These are phyloP conservation scores for Rhodotorula babjevae DNA, from an alignment of 768 basidiomycete genomes.

Conservation along the genomic window DNA sequence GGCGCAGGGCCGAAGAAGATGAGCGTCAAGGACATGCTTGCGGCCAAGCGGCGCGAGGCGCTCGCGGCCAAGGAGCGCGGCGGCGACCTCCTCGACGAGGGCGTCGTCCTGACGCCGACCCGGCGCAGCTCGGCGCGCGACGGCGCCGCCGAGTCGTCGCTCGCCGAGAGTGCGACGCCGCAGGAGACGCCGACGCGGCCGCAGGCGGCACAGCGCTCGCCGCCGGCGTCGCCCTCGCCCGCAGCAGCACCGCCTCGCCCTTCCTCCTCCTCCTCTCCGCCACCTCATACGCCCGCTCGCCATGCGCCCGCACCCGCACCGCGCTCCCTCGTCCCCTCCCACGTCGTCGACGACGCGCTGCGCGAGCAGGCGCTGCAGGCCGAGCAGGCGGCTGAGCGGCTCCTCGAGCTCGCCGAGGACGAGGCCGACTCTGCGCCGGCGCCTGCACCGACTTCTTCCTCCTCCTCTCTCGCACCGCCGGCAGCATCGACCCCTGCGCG, in stretches of 20 bases:
- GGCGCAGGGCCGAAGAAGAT: conserved; percentile 18
- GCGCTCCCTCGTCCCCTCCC: conserved; percentile 41
- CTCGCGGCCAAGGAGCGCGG: not conserved
- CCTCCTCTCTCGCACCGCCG: not conserved
- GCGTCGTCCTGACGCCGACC: not conserved
- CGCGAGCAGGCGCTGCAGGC: conserved; percentile 86
- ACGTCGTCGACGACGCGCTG: conserved; percentile 74
- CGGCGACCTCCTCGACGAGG: not conserved
- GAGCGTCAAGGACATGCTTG: conserved; percentile 25
- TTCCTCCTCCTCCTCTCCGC: not conserved
- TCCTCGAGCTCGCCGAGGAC: conserved; percentile 78
- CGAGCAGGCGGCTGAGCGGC: conserved; percentile 80
- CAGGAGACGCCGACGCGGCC: not conserved
- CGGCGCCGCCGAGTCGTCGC: not conserved
- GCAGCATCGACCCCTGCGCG: not conserved
- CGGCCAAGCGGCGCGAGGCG: conserved; percentile 20
- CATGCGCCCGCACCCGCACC: not conserved
- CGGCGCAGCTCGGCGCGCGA: not conserved
- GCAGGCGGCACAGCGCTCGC: not conserved
- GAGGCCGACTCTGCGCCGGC: conserved; percentile 51
- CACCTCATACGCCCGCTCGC: not conserved
- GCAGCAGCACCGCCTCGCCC: not conserved
- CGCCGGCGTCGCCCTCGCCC: no score
- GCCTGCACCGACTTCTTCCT: not conserved
- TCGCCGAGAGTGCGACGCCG: not conserved